Evolutionary conservation across 257 asterid genomes (phyloP).

Genomic region (Ilex aquifolium): DNA sequence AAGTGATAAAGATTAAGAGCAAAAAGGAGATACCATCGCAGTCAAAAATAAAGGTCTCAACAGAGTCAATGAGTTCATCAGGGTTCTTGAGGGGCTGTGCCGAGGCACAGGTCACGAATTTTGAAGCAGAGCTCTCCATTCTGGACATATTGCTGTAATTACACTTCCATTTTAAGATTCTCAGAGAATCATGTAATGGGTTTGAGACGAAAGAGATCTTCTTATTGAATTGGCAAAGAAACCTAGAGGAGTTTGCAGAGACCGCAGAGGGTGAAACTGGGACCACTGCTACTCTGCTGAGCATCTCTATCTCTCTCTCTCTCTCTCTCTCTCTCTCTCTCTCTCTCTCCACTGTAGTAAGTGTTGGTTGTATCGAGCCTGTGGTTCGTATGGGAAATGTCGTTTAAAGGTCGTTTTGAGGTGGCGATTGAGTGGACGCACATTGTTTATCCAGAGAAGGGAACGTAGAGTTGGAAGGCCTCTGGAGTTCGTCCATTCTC

Average conservation of each 20-base stretch:
- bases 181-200: slow-evolving; percentile 38
- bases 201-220: slow-evolving; percentile 32
- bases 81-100: slow-evolving; percentile 75
- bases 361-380: no score
- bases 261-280: slow-evolving; percentile 35
- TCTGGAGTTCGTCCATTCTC: no score
- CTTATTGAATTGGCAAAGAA: slow-evolving; percentile 9
- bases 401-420: no score
- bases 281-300: slow-evolving; percentile 33
- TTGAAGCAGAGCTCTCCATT: slow-evolving; percentile 43
- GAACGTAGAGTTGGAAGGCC: no score
- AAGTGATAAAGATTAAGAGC: not conserved
- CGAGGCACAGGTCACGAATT: slow-evolving; percentile 42
- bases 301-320: no score
- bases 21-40: slow-evolving; percentile 61
- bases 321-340: no score
- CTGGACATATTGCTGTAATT: slow-evolving; percentile 26
- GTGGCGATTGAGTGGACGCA: no score
- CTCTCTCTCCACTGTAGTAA: no score
- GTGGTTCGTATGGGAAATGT: no score
- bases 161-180: slow-evolving; percentile 42
- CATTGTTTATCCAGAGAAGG: no score
- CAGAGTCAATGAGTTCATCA: slow-evolving; percentile 81
- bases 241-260: slow-evolving; percentile 9
- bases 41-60: slow-evolving; percentile 93